These are phyloP conservation scores for Ananas comosus DNA, from an alignment of 176 grass and related monocot species.

Conservation along the genomic window DNA sequence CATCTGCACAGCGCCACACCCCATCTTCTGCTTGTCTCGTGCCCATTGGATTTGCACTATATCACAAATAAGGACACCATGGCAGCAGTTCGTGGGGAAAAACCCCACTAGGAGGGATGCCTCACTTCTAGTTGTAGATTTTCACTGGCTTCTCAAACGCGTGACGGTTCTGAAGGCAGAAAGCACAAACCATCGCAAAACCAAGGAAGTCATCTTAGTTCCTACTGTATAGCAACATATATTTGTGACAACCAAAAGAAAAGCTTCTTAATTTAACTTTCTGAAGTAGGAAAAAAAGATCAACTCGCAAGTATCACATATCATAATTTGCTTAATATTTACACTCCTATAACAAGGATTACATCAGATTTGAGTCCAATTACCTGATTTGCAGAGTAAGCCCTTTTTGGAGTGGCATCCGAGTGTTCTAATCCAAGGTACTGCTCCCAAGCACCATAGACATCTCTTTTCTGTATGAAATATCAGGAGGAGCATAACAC, in stretches of 20 bases:
- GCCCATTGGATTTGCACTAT: not conserved
- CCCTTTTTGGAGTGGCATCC: constrained; percentile 82
- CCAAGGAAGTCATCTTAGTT: not conserved
- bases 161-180: constrained; percentile 64
- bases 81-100: not conserved
- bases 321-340: not conserved
- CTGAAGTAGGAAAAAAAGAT: constrained; percentile 2
- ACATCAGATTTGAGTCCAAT: not conserved
- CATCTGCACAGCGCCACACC: not conserved
- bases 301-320: not conserved
- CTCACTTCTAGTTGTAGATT: constrained; percentile 60
- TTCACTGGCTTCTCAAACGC: constrained; percentile 64
- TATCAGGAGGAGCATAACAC: constrained; percentile 22
- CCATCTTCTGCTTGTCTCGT: not conserved
- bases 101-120: not conserved
- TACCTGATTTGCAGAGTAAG: constrained; percentile 69
- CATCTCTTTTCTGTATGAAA: constrained; percentile 65
- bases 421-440: constrained; percentile 92
- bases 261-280: no score
- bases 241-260: not conserved
- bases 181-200: constrained; percentile 10
- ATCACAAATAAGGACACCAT: not conserved
- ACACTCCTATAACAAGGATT: not conserved
- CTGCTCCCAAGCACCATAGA: constrained; percentile 97
- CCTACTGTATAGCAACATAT: no score